Base-by-base conservation (phyloP, 2,329 filamentous ascomycete genomes). In the Colletotrichum graminicola region DNA sequence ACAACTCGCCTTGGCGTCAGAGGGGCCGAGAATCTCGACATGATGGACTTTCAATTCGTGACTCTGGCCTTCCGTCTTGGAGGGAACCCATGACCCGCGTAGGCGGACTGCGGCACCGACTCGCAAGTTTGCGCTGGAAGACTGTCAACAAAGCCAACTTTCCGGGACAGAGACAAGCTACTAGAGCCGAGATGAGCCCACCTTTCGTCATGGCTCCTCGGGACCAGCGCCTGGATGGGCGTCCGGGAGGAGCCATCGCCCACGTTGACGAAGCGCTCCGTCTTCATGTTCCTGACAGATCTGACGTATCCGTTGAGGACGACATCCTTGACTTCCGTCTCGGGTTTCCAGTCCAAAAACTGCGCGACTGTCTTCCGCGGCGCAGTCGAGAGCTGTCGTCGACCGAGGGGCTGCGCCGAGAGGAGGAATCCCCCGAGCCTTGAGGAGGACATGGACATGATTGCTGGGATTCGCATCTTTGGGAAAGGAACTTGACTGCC, bases 261-360 rank as follows among this genome's bases (percentile, higher is more conserved):
- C 63, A 98, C 86, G 71, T 94, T 89, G 63, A 95, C 92, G 82
- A 99, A 98, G 6, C 92, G 91, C 71, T 92, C 86, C 29, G 88
- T 88, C 80, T 98, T 97, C 85, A 97, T 94, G 80, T 94, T 93
- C 73, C 95, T 89, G 72, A 97, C 91, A 5, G 94, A 95, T 74
- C 93, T 90, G 66, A 98, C 87, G 83, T 92, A 95, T 73, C 95
- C 95, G 79, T 92, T 88, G 75, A 97, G 84, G 68, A 87, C 86
- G 59, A 92, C 85, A 76, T 86, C 80, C n/a, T 80, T 75, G 51
- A 84, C 81, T 56, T 82, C 77, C 43, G 82, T 79, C 23, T 79
- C 75, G 2, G 88, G 86, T 51, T 82, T 82, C 81, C 84, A 87
- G 41, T 85, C 84, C 62, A 92, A 84, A 14, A 93, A 82, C 64